A percentile compares a stretch with the other conserved stretches of the same genome.
phyloP scores from a whole-genome alignment of 2,329 filamentous ascomycete genomes.

The Diaporthe ampelina region DNA sequence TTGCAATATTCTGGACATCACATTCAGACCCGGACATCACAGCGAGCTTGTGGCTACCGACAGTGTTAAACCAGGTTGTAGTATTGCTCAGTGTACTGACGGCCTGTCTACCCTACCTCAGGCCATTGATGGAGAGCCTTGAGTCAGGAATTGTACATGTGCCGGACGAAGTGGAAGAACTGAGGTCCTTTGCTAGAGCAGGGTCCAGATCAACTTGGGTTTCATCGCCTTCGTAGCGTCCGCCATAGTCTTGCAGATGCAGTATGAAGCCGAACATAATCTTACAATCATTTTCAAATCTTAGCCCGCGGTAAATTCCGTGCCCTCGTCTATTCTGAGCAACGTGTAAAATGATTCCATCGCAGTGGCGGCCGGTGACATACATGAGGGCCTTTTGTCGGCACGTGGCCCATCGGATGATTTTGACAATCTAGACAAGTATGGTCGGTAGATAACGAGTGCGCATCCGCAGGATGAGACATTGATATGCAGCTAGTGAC shows the following conservation, averaged over 20 bases:
- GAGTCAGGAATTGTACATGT: slow-evolving; percentile 19
- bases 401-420: neutral
- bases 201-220: neutral
- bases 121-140: slow-evolving; percentile 26
- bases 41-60: slow-evolving; percentile 6
- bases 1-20: slow-evolving; percentile 7
- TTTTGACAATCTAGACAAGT: neutral
- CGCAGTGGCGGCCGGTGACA: neutral
- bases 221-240: neutral
- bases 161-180: slow-evolving; percentile 13
- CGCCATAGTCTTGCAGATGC: no score
- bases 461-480: neutral
- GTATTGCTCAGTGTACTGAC: slow-evolving; percentile 17
- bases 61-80: slow-evolving; percentile 8
- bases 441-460: neutral
- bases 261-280: neutral
- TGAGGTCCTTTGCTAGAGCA: slow-evolving; percentile 8
- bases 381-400: neutral
- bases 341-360: neutral
- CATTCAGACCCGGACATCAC: neutral
- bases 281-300: neutral
- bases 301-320: neutral
- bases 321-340: neutral
- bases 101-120: slow-evolving; percentile 22
- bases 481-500: neutral